Base-by-base conservation (phyloP, 176 grass and related monocot genomes). In the Lolium multiflorum region DNA sequence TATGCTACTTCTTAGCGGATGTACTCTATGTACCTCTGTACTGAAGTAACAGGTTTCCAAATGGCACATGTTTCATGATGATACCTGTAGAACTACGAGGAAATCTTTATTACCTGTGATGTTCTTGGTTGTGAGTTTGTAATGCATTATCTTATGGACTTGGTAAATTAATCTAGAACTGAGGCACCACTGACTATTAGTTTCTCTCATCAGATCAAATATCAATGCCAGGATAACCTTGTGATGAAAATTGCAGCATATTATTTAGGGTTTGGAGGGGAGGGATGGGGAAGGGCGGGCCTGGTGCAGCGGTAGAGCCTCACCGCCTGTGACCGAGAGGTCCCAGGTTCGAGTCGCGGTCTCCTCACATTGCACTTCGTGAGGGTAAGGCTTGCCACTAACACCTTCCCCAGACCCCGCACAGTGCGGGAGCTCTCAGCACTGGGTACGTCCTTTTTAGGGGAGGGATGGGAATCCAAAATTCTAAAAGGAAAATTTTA, bases 151-250 rank as follows among this genome's bases (percentile, higher is more conserved):
- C 16, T 44, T 48, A 74, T 12, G 54, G 55, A 79, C 31, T 20
- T 84, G 64, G 55, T 67, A 58, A 89, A 81, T 21, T 58, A 85
- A 49, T 43, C 41, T 43, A 47, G 59, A 85, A 75, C 77, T 58
- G 38, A 75, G 82, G 49, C 15, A 75, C 20, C 18, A 75, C 37
- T 24, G 65, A 62, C 35, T 80, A 64, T 84, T 73, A 65, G 37
- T 67, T 76, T 31, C 20, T 11, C 4, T 17, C 39, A 76, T 89
- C 9, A 24, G 22, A 81, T 75, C 58, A 76, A 81, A 85, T 65
- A 18, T 66, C 35, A 56, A 25, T 16, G 9, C 64, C 51, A 68
- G 24, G 60, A 11, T 58, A 26, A 26, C 71, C 31, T 61, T 69
- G 43, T 48, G 47, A 80, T 80, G 79, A 74, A 49, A 88, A 25